phyloP scores from a whole-genome alignment of 805 yeast genomes.

The Blastobotrys peoriensis region DNA sequence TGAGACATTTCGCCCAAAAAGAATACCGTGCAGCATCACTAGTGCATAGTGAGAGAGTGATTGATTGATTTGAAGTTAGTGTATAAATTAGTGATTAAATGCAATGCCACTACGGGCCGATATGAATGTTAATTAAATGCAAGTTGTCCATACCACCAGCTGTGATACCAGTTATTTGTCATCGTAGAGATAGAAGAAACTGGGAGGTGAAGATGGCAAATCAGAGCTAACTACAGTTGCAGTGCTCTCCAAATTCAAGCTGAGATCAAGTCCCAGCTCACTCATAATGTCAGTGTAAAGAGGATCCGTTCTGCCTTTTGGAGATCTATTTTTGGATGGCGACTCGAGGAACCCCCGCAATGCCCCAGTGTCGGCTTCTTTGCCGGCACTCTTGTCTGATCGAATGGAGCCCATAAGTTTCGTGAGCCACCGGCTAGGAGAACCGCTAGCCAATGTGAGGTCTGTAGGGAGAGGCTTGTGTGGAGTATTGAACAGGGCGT shows the following conservation, averaged over 20 bases:
- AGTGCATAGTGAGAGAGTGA: too few relatives aligned
- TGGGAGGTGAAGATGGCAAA: slow-evolving; percentile 4
- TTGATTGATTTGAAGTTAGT: too few relatives aligned
- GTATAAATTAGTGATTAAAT: too few relatives aligned
- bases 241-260: neutral
- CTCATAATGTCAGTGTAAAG: neutral
- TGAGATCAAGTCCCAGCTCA: neutral
- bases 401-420: neutral
- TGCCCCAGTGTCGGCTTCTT: neutral
- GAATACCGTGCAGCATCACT: too few relatives aligned
- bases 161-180: too few relatives aligned
- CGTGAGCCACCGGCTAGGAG: slow-evolving; percentile 2
- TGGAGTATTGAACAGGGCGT: slow-evolving; percentile 5
- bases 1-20: too few relatives aligned
- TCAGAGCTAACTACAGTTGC: slow-evolving; percentile 1
- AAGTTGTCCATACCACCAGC: too few relatives aligned
- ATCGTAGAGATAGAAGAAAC: slow-evolving; percentile 5
- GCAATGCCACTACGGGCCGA: too few relatives aligned
- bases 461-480: neutral
- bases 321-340: neutral
- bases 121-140: too few relatives aligned
- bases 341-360: slow-evolving; percentile 1
- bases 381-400: neutral
- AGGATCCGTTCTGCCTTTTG: neutral
- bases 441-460: neutral